A percentile compares a stretch with the other conserved stretches of the same genome.
Evolutionary conservation across 2,329 filamentous ascomycete species (phyloP).

Genomic region (Pseudocercospora eumusae): DNA sequence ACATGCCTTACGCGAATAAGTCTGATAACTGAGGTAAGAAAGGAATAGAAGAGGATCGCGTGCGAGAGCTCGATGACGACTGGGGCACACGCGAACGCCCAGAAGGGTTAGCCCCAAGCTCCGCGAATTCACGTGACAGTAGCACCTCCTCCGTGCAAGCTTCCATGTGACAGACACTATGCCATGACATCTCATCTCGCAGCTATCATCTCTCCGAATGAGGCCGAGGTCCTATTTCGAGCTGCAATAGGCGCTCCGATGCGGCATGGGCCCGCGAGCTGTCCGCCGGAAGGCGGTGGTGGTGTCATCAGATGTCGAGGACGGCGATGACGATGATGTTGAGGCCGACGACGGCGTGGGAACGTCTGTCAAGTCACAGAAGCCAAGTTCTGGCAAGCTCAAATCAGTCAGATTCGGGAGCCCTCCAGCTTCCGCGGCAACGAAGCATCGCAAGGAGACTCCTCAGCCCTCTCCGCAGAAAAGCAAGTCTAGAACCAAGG

Average conservation of each 20-base stretch:
- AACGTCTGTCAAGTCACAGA: constrained; percentile 21
- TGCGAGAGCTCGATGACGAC: background rate
- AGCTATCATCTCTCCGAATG: background rate
- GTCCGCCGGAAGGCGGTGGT: constrained; percentile 33
- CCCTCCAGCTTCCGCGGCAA: constrained; percentile 8
- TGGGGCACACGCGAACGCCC: background rate
- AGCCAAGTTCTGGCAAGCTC: constrained; percentile 27
- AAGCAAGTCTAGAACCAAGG: constrained; percentile 25
- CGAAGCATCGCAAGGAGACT: constrained; percentile 11
- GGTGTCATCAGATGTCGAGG: constrained; percentile 25
- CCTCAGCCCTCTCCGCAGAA: constrained; percentile 28
- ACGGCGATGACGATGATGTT: constrained; percentile 30
- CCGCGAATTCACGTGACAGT: background rate
- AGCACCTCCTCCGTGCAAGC: background rate
- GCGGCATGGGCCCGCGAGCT: constrained; percentile 38
- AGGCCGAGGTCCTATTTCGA: background rate
- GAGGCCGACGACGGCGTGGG: constrained; percentile 17
- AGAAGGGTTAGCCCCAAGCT: no score
- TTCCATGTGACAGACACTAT: background rate
- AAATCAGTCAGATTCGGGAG: constrained; percentile 26
- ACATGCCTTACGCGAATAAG: no score
- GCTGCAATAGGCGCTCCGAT: background rate
- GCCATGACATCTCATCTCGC: background rate
- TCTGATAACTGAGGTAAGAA: no score
- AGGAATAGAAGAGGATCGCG: background rate